Evolutionary conservation across 257 asterid genomes (phyloP).

Genomic region (Primulina tabacum): DNA sequence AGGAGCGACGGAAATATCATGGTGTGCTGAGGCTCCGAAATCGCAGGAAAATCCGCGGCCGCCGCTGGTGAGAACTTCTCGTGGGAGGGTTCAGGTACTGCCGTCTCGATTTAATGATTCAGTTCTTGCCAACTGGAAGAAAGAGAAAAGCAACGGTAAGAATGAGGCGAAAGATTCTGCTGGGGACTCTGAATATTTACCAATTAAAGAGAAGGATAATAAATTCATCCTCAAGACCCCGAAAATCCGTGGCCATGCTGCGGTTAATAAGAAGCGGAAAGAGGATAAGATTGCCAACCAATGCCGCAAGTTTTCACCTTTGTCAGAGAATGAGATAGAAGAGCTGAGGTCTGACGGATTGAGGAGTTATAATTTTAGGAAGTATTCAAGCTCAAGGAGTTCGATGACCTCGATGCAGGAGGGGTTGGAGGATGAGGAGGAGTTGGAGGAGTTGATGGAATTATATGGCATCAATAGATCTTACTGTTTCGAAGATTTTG

Average conservation of each 20-base stretch:
- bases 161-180: conserved; percentile 42
- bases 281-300: conserved; percentile 32
- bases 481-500: conserved; percentile 53
- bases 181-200: conserved; percentile 63
- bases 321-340: conserved; percentile 56
- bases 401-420: conserved; percentile 23
- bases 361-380: conserved; percentile 30
- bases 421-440: conserved; percentile 48
- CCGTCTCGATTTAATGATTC: conserved; percentile 96
- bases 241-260: conserved; percentile 35
- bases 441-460: conserved; percentile 28
- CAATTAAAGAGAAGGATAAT: conserved; percentile 37
- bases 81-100: conserved; percentile 93
- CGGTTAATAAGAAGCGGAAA: conserved; percentile 34
- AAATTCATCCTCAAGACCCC: conserved; percentile 38
- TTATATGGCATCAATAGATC: conserved; percentile 44
- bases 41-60: conserved; percentile 61
- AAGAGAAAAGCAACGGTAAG: conserved; percentile 60
- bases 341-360: conserved; percentile 45
- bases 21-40: conserved; percentile 32
- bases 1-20: conserved; percentile 32
- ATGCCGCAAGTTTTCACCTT: conserved; percentile 54
- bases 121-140: conserved; percentile 88
- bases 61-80: conserved; percentile 85
- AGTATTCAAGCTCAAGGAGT: conserved; percentile 31